These are phyloP conservation scores for Pleoardoris graminearum DNA, from an alignment of 2,329 filamentous ascomycete genomes.

Conservation along the genomic window DNA sequence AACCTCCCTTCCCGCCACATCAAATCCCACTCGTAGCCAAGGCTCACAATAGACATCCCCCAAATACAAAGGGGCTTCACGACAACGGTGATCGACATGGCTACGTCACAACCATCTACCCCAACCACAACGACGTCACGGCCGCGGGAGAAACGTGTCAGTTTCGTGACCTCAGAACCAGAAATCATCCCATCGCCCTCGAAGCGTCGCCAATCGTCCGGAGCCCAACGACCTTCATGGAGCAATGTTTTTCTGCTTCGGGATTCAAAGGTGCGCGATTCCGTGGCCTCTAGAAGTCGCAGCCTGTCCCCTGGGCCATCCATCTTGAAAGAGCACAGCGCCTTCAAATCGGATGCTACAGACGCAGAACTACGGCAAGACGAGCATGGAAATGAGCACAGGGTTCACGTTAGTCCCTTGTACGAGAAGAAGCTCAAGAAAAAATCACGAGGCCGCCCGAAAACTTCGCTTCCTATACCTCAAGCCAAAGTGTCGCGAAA, in stretches of 20 bases:
- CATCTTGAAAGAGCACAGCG: slow-evolving; percentile 3
- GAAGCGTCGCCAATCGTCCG: slow-evolving; percentile 3
- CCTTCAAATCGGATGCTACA: slow-evolving; percentile 1
- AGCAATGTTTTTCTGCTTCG: slow-evolving; percentile 6
- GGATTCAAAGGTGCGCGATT: slow-evolving; percentile 1
- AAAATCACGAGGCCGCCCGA: slow-evolving; percentile 2
- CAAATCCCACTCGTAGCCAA: not conserved
- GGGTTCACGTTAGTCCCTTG: slow-evolving; percentile 1
- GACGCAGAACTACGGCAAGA: slow-evolving; percentile 2
- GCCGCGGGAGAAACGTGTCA: slow-evolving; percentile 5
- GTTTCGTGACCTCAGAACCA: not conserved
- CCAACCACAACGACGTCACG: not conserved
- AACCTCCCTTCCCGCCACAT: not conserved
- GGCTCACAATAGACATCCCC: not conserved
- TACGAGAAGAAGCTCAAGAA: slow-evolving; percentile 6
- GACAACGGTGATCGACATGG: not conserved
- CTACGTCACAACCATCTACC: not conserved
- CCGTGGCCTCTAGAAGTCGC: not conserved
- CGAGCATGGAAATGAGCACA: slow-evolving; percentile 1
- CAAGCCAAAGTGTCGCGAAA: slow-evolving; percentile 5
- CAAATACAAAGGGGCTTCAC: not conserved
- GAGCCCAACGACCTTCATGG: slow-evolving; percentile 2
- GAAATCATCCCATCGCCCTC: slow-evolving; percentile 2
- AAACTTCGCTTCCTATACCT: not conserved
- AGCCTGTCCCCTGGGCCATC: slow-evolving; percentile 6